Conservation (phyloP, 192 early-diverging fungal genomes). For the Coemansia sp. region DNA sequence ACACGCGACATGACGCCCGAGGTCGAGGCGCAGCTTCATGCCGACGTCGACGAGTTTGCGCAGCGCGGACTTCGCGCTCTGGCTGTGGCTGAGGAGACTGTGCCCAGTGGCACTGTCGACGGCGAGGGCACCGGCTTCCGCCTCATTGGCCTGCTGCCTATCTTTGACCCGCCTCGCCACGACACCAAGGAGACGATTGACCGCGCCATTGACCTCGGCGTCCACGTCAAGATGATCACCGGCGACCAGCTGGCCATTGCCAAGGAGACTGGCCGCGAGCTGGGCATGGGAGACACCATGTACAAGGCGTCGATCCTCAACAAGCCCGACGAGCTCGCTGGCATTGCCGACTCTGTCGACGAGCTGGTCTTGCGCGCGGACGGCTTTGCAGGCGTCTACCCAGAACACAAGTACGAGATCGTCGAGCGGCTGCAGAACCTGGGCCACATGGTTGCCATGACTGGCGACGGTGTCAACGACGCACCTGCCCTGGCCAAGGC, state of each 20-base stretch:
- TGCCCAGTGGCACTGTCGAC: slow-evolving; percentile 58
- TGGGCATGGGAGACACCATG: slow-evolving; percentile 73
- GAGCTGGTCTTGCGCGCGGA: slow-evolving; percentile 62
- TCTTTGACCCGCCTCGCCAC: slow-evolving; percentile 74
- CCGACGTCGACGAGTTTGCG: slow-evolving; percentile 69
- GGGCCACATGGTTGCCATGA: slow-evolving; percentile 73
- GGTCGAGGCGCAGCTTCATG: slow-evolving; percentile 58
- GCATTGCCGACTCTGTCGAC: slow-evolving; percentile 57
- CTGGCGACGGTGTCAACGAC: slow-evolving; percentile 74
- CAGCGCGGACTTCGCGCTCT: slow-evolving; percentile 69
- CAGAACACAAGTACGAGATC: slow-evolving; percentile 72
- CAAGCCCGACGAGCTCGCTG: slow-evolving; percentile 60
- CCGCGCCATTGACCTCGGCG: slow-evolving; percentile 68
- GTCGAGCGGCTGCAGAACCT: slow-evolving; percentile 63
- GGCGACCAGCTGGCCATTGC: slow-evolving; percentile 88
- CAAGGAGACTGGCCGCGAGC: slow-evolving; percentile 72
- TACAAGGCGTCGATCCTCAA: slow-evolving; percentile 63
- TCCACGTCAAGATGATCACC: slow-evolving; percentile 93
- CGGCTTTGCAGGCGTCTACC: slow-evolving; percentile 66
- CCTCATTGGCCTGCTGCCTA: slow-evolving; percentile 68
- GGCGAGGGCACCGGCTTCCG: slow-evolving; percentile 64
- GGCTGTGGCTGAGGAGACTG: slow-evolving; percentile 69
- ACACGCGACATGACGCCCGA: slow-evolving; percentile 66
- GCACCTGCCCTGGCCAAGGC: slow-evolving; percentile 69
- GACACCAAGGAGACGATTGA: slow-evolving; percentile 80